These are phyloP conservation scores for Fusarium staphyleae DNA, from an alignment of 2,329 filamentous ascomycete species.

Conservation along the genomic window DNA sequence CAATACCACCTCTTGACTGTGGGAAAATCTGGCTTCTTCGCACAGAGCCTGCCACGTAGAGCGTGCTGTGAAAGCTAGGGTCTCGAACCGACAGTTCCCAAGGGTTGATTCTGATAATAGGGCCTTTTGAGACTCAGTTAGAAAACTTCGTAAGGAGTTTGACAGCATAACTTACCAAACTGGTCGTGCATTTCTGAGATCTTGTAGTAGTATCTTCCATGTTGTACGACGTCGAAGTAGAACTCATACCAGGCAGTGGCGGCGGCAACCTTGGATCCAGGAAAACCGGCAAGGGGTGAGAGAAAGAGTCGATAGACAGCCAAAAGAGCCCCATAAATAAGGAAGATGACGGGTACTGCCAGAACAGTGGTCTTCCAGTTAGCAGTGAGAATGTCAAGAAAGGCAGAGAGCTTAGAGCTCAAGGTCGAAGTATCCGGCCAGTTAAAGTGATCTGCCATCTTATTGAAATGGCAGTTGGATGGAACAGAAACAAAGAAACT, in stretches of 20 bases:
- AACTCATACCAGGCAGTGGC: slow-evolving; percentile 1
- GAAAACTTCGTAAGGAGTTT: too few species aligned
- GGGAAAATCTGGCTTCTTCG: neutral
- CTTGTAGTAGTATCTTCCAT: neutral
- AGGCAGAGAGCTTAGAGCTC: neutral
- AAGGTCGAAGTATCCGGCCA: neutral
- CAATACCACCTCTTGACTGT: neutral
- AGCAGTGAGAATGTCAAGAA: neutral
- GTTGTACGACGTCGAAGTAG: slow-evolving; percentile 1
- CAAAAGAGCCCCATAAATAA: slow-evolving; percentile 42
- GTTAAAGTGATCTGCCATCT: neutral
- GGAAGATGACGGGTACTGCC: neutral
- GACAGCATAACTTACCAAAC: neutral
- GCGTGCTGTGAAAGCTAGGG: neutral
- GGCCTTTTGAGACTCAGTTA: neutral
- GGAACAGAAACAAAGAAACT: neutral
- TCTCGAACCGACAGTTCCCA: slow-evolving; percentile 1
- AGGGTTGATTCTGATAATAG: slow-evolving; percentile 5
- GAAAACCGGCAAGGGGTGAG: neutral
- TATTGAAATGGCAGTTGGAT: neutral
- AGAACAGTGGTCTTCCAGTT: neutral
- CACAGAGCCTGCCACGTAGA: neutral
- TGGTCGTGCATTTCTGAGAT: neutral
- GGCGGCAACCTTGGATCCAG: neutral
- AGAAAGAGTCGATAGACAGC: neutral